Conservation (phyloP, 2,329 filamentous ascomycete genomes). For the Xylariomycetidae sp. region DNA sequence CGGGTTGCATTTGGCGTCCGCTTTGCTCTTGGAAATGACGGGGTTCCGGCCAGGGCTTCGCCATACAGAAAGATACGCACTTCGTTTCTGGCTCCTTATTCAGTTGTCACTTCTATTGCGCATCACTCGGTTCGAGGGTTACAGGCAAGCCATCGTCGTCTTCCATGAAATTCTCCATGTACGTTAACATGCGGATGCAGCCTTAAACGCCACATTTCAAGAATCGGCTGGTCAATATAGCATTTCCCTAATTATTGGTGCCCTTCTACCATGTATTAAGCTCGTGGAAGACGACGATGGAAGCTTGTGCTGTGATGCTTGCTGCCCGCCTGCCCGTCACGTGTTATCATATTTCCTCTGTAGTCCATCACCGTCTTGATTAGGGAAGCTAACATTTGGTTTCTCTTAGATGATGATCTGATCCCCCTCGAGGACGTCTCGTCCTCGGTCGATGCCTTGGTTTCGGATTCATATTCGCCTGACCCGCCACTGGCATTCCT, state of each 20-base stretch:
- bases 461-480: slow-evolving; percentile 49
- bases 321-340: slow-evolving; percentile 21
- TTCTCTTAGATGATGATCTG: slow-evolving; percentile 57
- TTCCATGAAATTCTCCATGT: slow-evolving; percentile 59
- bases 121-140: slow-evolving; percentile 28
- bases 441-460: slow-evolving; percentile 63
- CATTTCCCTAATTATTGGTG: slow-evolving; percentile 37
- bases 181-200: slow-evolving; percentile 54
- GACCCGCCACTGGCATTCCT: slow-evolving; percentile 16
- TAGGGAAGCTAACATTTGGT: slow-evolving; percentile 31
- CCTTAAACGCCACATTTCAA: slow-evolving; percentile 19
- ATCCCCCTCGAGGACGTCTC: slow-evolving; percentile 56
- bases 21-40: slow-evolving; percentile 30
- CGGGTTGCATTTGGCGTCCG: slow-evolving; percentile 31
- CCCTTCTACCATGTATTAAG: slow-evolving; percentile 35
- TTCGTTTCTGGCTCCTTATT: slow-evolving; percentile 19
- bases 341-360: slow-evolving; percentile 22
- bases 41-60: slow-evolving; percentile 25
- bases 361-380: slow-evolving; percentile 19
- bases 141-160: slow-evolving; percentile 68
- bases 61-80: slow-evolving; percentile 24
- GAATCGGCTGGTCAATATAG: slow-evolving; percentile 45
- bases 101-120: slow-evolving; percentile 17
- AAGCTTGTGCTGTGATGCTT: slow-evolving; percentile 48
- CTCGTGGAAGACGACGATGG: slow-evolving; percentile 60